Evolutionary conservation across 331 rosid genomes (phyloP).

Genomic region (Spiraea crenata): DNA sequence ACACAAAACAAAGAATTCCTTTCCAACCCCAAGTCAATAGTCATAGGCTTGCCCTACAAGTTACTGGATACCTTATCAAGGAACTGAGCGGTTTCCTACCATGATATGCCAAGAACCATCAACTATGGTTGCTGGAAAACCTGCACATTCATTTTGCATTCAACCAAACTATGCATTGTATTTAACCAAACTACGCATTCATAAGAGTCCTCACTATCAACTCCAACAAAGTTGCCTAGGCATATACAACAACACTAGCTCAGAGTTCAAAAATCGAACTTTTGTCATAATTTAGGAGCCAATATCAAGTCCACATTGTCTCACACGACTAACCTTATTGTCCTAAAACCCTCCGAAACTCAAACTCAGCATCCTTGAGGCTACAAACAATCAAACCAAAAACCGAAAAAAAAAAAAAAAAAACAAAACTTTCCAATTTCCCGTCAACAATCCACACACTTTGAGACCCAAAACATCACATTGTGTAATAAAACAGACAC

Average conservation of each 20-base stretch:
- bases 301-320: neutral
- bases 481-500: neutral
- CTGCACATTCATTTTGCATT: neutral
- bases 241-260: neutral
- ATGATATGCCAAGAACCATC: neutral
- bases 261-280: neutral
- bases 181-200: neutral
- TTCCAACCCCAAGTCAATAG: neutral
- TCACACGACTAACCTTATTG: neutral
- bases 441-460: neutral
- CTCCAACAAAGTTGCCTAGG: neutral
- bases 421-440: neutral
- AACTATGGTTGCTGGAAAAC: neutral
- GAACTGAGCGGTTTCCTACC: neutral
- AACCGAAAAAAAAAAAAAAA: neutral
- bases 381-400: neutral
- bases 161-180: neutral
- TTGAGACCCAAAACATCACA: neutral
- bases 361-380: neutral
- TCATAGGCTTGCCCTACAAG: neutral
- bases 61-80: neutral
- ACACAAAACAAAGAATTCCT: neutral
- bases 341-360: neutral
- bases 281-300: neutral
- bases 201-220: neutral